Evolutionary conservation across 2,329 filamentous ascomycete species (phyloP), one percentile per base, ranked within the genome.

Genomic region (Pseudogymnoascus sp.): DNA sequence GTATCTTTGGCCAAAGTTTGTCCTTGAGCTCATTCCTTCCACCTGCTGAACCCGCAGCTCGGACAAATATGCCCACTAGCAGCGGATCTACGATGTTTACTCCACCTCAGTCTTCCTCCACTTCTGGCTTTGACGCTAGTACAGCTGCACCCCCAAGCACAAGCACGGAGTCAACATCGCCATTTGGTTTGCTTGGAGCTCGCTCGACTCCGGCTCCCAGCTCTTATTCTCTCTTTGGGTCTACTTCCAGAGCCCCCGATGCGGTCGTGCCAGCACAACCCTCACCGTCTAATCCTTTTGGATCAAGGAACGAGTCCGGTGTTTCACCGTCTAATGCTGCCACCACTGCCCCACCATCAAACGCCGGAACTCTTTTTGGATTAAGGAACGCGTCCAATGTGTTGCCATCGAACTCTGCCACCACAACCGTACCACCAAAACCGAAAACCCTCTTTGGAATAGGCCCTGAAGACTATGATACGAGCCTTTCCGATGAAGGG

Each of bases 41-140:
- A 12, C 31, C 8, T 31, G 2, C n/a, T 33, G 25, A 18, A 16
- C n/a, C n/a, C n/a, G 25, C 25, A 18, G 14, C 47, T 28, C 21
- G 6, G 5, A 50, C 23, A 23, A 50, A 28, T n/a, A 50, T 28
- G 10, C 44, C 23, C 6, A 50, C 44, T 28, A 14, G 44, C 3
- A 50, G 21, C 44, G 23, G 44, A 28, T 50, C 7, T 56, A n/a
- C n/a, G 28, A n/a, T 10, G 8, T 5, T 16, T 33, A 4, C 50
- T 21, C 33, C 25, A 62, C 65, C 11, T 56, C 66, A 23, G 50
- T 75, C 59, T 76, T 77, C 59, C 67, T 76, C 7, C 74, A 77
- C 63, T 76, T 75, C 69, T 77, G 73, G 73, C 74, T 74, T 14
- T 75, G 75, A 33, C 76, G 72, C 6, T 72, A 72, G 7, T 64